Conservation (phyloP, 495 filamentous ascomycete species). For the Copromyces sp. region DNA sequence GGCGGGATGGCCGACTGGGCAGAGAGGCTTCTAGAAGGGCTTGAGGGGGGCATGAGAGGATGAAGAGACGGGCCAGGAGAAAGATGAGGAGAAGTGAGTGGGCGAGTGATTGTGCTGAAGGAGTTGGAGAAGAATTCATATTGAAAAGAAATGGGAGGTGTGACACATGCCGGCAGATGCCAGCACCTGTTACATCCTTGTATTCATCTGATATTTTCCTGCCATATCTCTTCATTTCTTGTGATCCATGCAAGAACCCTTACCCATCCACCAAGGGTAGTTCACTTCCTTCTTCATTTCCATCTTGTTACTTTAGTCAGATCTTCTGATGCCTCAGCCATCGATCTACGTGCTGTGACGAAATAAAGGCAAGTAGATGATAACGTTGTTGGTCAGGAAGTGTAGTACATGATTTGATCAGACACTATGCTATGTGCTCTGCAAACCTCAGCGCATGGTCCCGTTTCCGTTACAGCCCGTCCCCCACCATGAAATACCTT, state of each 20-base stretch:
- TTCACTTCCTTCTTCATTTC: not conserved
- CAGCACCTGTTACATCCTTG: not conserved
- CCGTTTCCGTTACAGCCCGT: not conserved
- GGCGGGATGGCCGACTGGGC: conserved; percentile 27
- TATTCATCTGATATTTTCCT: not conserved
- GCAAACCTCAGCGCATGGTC: not conserved
- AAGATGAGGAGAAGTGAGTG: conserved; percentile 9
- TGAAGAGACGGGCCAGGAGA: conserved; percentile 14
- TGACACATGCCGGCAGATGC: not conserved
- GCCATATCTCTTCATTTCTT: not conserved
- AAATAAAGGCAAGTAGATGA: not conserved
- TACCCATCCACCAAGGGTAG: not conserved
- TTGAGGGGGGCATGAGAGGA: conserved; percentile 20
- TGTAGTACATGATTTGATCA: not conserved
- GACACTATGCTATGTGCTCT: not conserved
- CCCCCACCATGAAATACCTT: not conserved
- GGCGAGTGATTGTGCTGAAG: not conserved
- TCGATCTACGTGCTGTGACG: not conserved
- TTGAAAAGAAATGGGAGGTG: not conserved
- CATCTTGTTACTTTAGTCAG: no score
- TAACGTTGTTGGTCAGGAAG: not conserved
- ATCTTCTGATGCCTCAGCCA: not conserved
- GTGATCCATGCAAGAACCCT: not conserved
- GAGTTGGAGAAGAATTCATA: not conserved
- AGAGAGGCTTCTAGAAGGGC: conserved; percentile 17